These are phyloP conservation scores for Talaromyces sp. DNA, from an alignment of 2,329 filamentous ascomycete species.

Conservation along the genomic window DNA sequence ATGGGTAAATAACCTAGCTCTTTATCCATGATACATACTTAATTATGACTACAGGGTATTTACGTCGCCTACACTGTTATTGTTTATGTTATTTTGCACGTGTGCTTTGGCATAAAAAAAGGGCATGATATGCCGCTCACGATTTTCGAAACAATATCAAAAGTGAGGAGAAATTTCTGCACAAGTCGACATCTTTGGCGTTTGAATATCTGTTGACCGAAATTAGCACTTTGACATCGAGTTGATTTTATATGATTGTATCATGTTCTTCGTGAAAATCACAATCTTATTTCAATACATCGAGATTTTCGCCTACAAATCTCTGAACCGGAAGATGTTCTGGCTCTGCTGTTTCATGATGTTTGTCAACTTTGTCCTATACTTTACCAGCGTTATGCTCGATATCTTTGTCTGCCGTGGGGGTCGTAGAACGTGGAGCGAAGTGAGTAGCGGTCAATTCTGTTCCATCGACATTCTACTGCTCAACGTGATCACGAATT, in stretches of 20 bases:
- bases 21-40: background rate
- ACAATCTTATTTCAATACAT: constrained; percentile 2
- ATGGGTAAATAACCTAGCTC: background rate
- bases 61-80: background rate
- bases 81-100: background rate
- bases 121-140: background rate
- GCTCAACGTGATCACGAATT: background rate
- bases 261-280: background rate
- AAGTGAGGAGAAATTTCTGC: background rate
- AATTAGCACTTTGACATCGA: background rate
- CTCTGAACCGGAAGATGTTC: background rate
- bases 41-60: background rate
- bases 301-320: background rate
- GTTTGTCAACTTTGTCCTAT: background rate
- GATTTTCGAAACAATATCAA: background rate
- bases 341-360: background rate
- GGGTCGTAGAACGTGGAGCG: background rate
- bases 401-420: background rate
- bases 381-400: background rate
- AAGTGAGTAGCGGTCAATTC: background rate
- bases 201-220: background rate
- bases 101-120: background rate
- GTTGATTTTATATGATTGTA: background rate
- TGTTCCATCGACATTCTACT: background rate
- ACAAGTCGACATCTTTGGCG: background rate